phyloP scores from a whole-genome alignment of 2,329 filamentous ascomycete species.

The Penicillium fuscoglaucum region DNA sequence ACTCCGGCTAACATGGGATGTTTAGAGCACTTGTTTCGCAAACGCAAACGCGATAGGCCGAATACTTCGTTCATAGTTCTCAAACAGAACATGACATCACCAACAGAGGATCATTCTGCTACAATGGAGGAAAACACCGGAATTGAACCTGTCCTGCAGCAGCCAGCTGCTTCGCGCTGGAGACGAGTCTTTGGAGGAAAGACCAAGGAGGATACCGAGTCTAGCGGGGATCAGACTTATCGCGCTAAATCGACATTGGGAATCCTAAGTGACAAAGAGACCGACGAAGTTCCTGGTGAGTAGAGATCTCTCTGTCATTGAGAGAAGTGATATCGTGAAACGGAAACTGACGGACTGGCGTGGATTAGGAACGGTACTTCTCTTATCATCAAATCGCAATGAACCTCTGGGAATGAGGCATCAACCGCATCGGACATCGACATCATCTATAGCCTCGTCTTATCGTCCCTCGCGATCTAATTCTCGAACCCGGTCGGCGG shows the following conservation, averaged over 20 bases:
- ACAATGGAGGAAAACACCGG: conserved; percentile 1
- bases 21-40: background rate
- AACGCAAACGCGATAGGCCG: background rate
- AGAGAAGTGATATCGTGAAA: background rate
- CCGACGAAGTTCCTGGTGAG: conserved; percentile 83
- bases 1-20: background rate
- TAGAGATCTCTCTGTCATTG: background rate
- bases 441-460: conserved; percentile 54
- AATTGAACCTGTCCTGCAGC: background rate
- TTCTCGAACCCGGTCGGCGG: conserved; percentile 35
- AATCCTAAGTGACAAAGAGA: conserved; percentile 77
- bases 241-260: conserved; percentile 63
- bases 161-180: conserved; percentile 18
- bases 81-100: conserved; percentile 8
- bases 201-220: conserved; percentile 2
- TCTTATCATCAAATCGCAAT: conserved; percentile 62
- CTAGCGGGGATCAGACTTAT: conserved; percentile 26
- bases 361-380: conserved; percentile 58
- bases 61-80: background rate
- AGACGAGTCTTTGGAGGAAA: conserved; percentile 19
- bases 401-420: conserved; percentile 62
- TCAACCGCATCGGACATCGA: conserved; percentile 61
- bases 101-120: conserved; percentile 2
- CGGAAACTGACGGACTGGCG: background rate
- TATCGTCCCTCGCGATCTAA: conserved; percentile 44